Percentiles rank a stretch among this genome's conserved stretches.
Conservation (phyloP, 2,329 filamentous ascomycete genomes). For the Fusarium sp. region DNA sequence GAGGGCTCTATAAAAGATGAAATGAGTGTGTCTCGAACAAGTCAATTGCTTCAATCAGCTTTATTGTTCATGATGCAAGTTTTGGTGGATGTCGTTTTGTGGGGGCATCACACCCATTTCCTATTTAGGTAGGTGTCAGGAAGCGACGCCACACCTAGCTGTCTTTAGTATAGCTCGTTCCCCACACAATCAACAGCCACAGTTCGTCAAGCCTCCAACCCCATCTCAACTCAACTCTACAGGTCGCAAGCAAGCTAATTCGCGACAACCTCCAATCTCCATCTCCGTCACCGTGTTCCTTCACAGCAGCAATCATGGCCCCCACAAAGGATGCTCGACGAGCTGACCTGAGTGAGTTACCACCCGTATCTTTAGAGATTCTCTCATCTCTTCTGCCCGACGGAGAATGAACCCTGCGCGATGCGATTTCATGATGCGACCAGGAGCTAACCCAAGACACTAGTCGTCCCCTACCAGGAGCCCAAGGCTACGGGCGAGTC, state of each 20-base stretch:
- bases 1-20: background rate
- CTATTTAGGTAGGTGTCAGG: conserved; percentile 29
- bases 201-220: conserved; percentile 20
- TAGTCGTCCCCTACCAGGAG: conserved; percentile 90
- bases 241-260: conserved; percentile 36
- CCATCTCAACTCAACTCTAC: conserved; percentile 15
- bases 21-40: background rate
- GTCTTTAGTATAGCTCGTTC: conserved; percentile 24
- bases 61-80: background rate
- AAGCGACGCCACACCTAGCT: conserved; percentile 24
- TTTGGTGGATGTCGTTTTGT: background rate
- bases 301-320: conserved; percentile 49
- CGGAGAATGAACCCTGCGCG: background rate
- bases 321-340: conserved; percentile 59
- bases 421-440: conserved; percentile 13
- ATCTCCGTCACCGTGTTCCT: conserved; percentile 22
- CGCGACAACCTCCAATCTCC: conserved; percentile 33
- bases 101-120: conserved; percentile 6
- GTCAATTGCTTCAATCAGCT: background rate
- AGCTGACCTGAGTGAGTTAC: conserved; percentile 56
- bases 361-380: background rate
- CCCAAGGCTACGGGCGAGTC: conserved; percentile 73
- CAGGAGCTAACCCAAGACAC: conserved; percentile 17
- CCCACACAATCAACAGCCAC: conserved; percentile 26
- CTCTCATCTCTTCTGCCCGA: background rate